These are phyloP conservation scores for Cucumis hystrix DNA, from an alignment of 306 rosid genomes.

Conservation along the genomic window DNA sequence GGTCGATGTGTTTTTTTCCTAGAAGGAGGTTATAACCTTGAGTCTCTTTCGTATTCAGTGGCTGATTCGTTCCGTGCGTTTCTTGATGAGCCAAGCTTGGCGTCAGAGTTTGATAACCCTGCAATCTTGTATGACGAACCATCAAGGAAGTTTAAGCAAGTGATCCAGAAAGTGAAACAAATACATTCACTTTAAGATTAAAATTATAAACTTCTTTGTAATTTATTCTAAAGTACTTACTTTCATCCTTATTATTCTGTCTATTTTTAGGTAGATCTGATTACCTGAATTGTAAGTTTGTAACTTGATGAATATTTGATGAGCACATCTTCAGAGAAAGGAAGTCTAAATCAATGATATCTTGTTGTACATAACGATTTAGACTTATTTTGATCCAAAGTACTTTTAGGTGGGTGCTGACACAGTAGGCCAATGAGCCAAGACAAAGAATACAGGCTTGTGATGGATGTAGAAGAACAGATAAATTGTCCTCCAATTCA, in stretches of 20 bases:
- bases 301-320: not conserved
- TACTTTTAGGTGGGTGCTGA: not conserved
- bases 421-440: not conserved
- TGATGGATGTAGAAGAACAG: not conserved
- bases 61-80: constrained; percentile 81
- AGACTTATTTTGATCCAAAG: no score
- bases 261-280: not conserved
- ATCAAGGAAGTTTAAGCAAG: constrained; percentile 40
- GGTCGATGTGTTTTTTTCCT: constrained; percentile 71
- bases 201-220: not conserved
- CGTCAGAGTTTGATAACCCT: constrained; percentile 63
- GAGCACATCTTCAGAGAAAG: not conserved
- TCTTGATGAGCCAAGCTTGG: constrained; percentile 72
- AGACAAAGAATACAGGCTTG: not conserved
- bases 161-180: constrained; percentile 50
- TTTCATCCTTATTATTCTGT: not conserved
- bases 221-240: not conserved
- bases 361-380: not conserved
- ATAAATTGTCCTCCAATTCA: not conserved
- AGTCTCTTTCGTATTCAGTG: constrained; percentile 60
- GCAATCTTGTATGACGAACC: constrained; percentile 71
- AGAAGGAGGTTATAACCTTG: constrained; percentile 90
- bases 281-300: not conserved
- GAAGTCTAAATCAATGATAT: not conserved
- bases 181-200: constrained; percentile 35